Percentiles rank a stretch among this genome's conserved stretches.
phyloP scores from a whole-genome alignment of 176 grass and related monocot species.

The sorghum (Sorghum bicolor) region Sorghum_bicolor_NCBIv3 NC_012877.2:57578501-57579000 shows the following conservation, averaged over 20 bases:
- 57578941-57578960: background rate
- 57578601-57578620: slow-evolving; percentile 54
- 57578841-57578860: background rate
- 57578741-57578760: background rate
- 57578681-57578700: background rate
- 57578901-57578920: background rate
- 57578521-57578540: slow-evolving; percentile 26
- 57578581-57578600: slow-evolving; percentile 29
- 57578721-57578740: background rate
- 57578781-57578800: background rate
- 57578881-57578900: background rate
- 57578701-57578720: background rate
- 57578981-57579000: no score
- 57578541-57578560: background rate
- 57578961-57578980: background rate
- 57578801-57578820: background rate
- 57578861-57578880: background rate
- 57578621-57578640: slow-evolving; percentile 74
- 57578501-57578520: slow-evolving; percentile 54
- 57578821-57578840: background rate
- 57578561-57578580: background rate
- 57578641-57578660: slow-evolving; percentile 42
- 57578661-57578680: background rate
- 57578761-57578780: background rate
- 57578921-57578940: background rate